These are phyloP conservation scores for Gryganskiella cystojenkinii DNA, from an alignment of 192 early-diverging fungal genomes.

Conservation along the genomic window DNA sequence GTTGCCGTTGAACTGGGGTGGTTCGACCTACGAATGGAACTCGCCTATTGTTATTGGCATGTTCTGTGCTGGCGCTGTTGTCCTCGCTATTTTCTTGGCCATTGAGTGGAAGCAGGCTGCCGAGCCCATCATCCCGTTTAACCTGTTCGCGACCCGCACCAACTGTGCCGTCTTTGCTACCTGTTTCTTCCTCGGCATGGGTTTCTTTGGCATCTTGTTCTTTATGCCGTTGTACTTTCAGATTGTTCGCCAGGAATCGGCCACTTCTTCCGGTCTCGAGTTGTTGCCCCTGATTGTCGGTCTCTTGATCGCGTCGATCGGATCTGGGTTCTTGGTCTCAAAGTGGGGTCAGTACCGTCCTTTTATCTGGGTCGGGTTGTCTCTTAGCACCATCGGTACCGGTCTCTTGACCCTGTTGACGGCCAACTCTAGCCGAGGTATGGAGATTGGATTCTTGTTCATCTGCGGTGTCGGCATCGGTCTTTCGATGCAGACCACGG, in stretches of 20 bases:
- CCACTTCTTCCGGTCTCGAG: conserved; percentile 78
- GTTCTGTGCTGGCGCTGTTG: conserved; percentile 60
- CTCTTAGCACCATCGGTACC: conserved; percentile 67
- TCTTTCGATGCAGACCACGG: conserved; percentile 71
- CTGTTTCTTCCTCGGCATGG: conserved; percentile 56
- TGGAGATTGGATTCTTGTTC: conserved; percentile 71
- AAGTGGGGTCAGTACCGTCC: conserved; percentile 65
- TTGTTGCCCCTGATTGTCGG: conserved; percentile 78
- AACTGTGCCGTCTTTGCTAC: conserved; percentile 53
- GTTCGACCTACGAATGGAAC: conserved; percentile 74
- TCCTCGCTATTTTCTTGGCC: conserved; percentile 62
- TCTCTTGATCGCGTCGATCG: conserved; percentile 69
- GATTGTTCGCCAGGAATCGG: conserved; percentile 58
- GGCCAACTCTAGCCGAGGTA: conserved; percentile 53
- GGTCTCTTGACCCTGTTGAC: conserved; percentile 67
- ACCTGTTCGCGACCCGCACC: conserved; percentile 65
- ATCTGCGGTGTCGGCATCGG: conserved; percentile 83
- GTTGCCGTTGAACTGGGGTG: conserved; percentile 81
- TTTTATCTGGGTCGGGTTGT: conserved; percentile 72
- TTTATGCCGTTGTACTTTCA: conserved; percentile 83
- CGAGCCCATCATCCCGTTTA: conserved; percentile 78
- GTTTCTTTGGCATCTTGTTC: conserved; percentile 65
- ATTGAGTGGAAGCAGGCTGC: conserved; percentile 73
- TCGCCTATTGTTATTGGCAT: conserved; percentile 64
- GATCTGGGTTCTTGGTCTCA: conserved; percentile 69